Percentiles rank a stretch among this genome's conserved stretches.
These are phyloP conservation scores for Umbelopsis vinacea DNA, from an alignment of 192 early-diverging fungal genomes.

Conservation along the genomic window DNA sequence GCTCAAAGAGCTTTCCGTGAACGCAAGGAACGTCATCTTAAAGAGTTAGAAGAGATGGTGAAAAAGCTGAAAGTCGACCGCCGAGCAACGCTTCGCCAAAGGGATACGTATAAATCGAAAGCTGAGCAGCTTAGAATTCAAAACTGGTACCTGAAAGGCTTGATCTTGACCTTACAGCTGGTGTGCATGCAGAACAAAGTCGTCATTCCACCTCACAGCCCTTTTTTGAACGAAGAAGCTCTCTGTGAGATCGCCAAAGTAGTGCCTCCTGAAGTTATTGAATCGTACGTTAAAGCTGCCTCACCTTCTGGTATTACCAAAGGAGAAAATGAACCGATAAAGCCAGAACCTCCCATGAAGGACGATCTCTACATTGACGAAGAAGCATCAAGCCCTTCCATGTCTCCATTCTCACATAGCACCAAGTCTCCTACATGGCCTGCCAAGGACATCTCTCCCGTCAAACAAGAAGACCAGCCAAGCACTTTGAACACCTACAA, in stretches of 20 bases:
- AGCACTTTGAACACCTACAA: not conserved
- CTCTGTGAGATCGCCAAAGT: conserved; percentile 39
- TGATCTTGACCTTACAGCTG: conserved; percentile 52
- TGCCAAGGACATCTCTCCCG: not conserved
- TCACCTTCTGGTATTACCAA: conserved; percentile 22
- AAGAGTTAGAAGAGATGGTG: conserved; percentile 76
- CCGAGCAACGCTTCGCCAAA: conserved; percentile 50
- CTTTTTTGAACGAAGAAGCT: conserved; percentile 37
- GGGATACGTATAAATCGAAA: conserved; percentile 46
- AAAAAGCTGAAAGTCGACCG: conserved; percentile 65
- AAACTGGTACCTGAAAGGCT: conserved; percentile 54
- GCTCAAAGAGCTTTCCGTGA: conserved; percentile 92
- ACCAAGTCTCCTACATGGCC: not conserved
- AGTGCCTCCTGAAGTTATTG: conserved; percentile 36
- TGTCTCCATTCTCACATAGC: not conserved
- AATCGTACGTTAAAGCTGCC: conserved; percentile 43
- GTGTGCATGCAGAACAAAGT: conserved; percentile 44
- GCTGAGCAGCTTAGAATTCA: conserved; percentile 50
- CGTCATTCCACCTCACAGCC: conserved; percentile 38
- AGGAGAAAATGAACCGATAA: not conserved
- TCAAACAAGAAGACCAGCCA: conserved; percentile 2
- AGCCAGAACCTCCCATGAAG: not conserved
- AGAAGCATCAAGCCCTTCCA: not conserved
- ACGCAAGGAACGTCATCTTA: conserved; percentile 79
- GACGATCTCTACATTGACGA: conserved; percentile 5